Conservation (phyloP, 2,329 filamentous ascomycete genomes). For the Phialemoniopsis sp. region DNA sequence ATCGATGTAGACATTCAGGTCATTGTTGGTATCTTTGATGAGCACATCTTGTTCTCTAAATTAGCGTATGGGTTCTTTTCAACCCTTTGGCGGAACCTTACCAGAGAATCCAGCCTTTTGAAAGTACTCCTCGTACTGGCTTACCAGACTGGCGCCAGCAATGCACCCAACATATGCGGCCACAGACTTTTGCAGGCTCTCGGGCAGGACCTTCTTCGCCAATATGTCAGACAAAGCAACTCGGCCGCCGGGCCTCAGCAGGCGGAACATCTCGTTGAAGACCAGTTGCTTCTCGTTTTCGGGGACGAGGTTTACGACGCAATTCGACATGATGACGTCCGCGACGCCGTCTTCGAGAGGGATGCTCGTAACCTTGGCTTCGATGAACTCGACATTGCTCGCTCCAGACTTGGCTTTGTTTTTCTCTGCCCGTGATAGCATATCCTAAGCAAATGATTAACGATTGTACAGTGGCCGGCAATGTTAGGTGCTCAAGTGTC, state of each 20-base stretch:
- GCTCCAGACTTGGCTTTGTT: slow-evolving; percentile 33
- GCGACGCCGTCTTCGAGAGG: slow-evolving; percentile 33
- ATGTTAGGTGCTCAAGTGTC: background rate
- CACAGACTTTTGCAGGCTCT: slow-evolving; percentile 41
- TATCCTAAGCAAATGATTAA: too few species aligned
- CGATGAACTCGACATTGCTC: slow-evolving; percentile 45
- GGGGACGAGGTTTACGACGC: slow-evolving; percentile 57
- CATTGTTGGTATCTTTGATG: slow-evolving; percentile 37
- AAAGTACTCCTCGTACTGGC: slow-evolving; percentile 48
- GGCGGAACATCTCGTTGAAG: slow-evolving; percentile 53
- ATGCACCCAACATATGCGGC: slow-evolving; percentile 58
- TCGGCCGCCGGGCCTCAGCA: slow-evolving; percentile 53
- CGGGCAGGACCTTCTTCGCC: slow-evolving; percentile 40
- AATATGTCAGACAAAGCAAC: slow-evolving; percentile 59
- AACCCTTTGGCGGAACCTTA: slow-evolving; percentile 16
- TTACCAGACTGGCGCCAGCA: slow-evolving; percentile 48
- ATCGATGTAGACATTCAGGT: slow-evolving; percentile 42
- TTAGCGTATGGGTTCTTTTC: slow-evolving; percentile 1
- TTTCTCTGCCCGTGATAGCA: slow-evolving; percentile 44
- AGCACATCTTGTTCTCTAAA: slow-evolving; percentile 30
- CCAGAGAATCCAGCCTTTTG: slow-evolving; percentile 43
- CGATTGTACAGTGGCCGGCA: background rate
- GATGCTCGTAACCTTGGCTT: slow-evolving; percentile 46
- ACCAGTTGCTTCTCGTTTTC: slow-evolving; percentile 44
- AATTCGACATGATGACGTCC: slow-evolving; percentile 60